phyloP scores from a whole-genome alignment of 345 rosid species.

The Theobroma cacao region DNA sequence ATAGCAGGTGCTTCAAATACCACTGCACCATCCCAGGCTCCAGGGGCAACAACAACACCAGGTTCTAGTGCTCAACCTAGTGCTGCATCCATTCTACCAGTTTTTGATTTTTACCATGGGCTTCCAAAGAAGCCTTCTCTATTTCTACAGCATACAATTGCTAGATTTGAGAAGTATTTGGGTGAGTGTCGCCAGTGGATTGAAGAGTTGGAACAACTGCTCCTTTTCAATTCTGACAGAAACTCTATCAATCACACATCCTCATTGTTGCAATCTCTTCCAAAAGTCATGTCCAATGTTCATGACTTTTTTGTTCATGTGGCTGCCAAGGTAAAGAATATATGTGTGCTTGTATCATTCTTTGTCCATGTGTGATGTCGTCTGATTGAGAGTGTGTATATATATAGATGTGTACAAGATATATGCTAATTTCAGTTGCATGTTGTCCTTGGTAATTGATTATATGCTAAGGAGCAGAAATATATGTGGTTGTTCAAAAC shows the following conservation, averaged over 20 bases:
- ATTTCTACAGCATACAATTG: slow-evolving; percentile 75
- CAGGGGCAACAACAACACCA: slow-evolving; percentile 49
- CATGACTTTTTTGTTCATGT: slow-evolving; percentile 91
- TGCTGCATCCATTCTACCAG: slow-evolving; percentile 49
- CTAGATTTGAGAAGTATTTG: slow-evolving; percentile 84
- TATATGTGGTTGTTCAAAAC: background rate
- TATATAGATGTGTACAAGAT: background rate
- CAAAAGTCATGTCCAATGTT: slow-evolving; percentile 84
- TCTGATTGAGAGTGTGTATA: background rate
- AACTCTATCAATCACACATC: slow-evolving; percentile 48
- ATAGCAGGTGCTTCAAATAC: slow-evolving; percentile 47
- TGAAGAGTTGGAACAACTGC: slow-evolving; percentile 90
- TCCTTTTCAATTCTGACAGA: slow-evolving; percentile 67
- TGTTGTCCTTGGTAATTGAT: background rate
- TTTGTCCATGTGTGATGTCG: background rate
- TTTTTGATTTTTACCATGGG: slow-evolving; percentile 83
- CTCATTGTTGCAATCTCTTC: slow-evolving; percentile 78
- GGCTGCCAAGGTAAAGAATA: slow-evolving; percentile 82
- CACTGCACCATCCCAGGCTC: slow-evolving; percentile 57
- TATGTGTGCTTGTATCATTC: background rate
- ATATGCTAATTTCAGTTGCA: background rate
- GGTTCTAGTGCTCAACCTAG: slow-evolving; percentile 58
- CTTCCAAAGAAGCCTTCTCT: slow-evolving; percentile 88
- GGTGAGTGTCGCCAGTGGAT: slow-evolving; percentile 84
- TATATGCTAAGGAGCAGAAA: background rate